A percentile compares a stretch with the other conserved stretches of the same genome.
phyloP scores from a whole-genome alignment of 768 basidiomycete species.

The Tricholoma bakamatsutake region DNA sequence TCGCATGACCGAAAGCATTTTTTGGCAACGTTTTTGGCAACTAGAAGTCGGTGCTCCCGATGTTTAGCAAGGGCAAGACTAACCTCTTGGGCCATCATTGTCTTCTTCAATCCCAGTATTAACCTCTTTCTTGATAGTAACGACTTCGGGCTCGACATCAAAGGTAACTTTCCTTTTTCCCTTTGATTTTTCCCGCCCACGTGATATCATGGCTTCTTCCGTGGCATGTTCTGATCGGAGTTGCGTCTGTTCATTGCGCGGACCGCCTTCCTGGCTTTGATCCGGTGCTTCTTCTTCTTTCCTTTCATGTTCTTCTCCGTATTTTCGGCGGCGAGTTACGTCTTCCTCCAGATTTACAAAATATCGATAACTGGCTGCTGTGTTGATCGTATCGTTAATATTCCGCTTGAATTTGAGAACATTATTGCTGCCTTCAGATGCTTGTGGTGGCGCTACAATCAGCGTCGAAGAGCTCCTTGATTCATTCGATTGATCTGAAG shows the following conservation, averaged over 20 bases:
- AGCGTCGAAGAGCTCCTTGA: conserved; percentile 29
- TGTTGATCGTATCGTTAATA: conserved; percentile 36
- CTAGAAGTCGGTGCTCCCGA: too few species aligned
- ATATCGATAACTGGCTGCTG: conserved; percentile 39
- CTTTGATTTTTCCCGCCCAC: conserved; percentile 32
- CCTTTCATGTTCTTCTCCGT: conserved; percentile 15
- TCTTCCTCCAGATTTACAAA: conserved; percentile 40
- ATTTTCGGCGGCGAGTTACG: conserved; percentile 27
- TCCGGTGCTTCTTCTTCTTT: conserved; percentile 14
- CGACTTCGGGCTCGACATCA: conserved; percentile 54
- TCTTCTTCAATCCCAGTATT: conserved; percentile 27
- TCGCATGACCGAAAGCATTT: too few species aligned
- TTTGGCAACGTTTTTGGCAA: too few species aligned
- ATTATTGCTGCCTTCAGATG: conserved; percentile 28
- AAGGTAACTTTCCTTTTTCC: conserved; percentile 70
- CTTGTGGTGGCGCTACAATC: conserved; percentile 18
- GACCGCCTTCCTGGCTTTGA: conserved; percentile 17
- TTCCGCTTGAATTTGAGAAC: conserved; percentile 37
- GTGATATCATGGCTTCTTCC: conserved; percentile 18
- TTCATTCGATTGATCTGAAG: conserved; percentile 16
- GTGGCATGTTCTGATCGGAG: conserved; percentile 7
- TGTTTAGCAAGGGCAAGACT: conserved; percentile 10
- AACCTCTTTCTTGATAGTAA: conserved; percentile 37
- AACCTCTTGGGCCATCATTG: conserved; percentile 38
- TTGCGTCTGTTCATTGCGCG: conserved; percentile 19